phyloP scores from a whole-genome alignment of 2,329 filamentous ascomycete species.

The Xylariaceae sp. region DNA sequence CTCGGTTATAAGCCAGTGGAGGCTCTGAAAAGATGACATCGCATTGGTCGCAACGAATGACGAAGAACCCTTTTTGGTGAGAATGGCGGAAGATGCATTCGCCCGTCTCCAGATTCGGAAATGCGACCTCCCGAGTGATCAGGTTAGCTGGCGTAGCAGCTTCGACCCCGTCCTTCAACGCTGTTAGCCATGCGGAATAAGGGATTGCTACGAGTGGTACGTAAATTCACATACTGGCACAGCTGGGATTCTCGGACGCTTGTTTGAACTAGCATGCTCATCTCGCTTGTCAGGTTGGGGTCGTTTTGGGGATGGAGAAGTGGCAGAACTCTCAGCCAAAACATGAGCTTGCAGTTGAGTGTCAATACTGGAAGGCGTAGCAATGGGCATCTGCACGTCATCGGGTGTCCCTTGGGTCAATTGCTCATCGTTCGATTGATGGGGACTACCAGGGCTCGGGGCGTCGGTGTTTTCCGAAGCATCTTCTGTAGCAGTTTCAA shows the following conservation, averaged over 20 bases:
- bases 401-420: not conserved
- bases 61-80: slow-evolving; percentile 22
- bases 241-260: slow-evolving; percentile 19
- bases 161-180: slow-evolving; percentile 1
- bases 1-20: slow-evolving; percentile 28
- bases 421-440: not conserved
- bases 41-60: slow-evolving; percentile 26
- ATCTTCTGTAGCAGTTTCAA: slow-evolving; percentile 8
- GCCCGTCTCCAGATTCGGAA: slow-evolving; percentile 24
- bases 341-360: slow-evolving; percentile 16
- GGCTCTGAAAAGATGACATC: slow-evolving; percentile 23
- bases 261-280: slow-evolving; percentile 7
- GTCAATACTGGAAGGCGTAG: slow-evolving; percentile 8
- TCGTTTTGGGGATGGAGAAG: slow-evolving; percentile 14
- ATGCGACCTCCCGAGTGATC: slow-evolving; percentile 23
- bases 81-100: slow-evolving; percentile 30
- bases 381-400: too few species aligned
- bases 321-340: slow-evolving; percentile 12
- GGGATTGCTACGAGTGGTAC: not conserved
- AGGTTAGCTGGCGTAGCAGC: slow-evolving; percentile 1
- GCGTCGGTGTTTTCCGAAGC: not conserved
- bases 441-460: too few species aligned
- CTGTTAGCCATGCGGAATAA: slow-evolving; percentile 7
- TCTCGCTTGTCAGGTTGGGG: slow-evolving; percentile 4
- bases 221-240: slow-evolving; percentile 14